Percentiles rank a stretch among this genome's conserved stretches.
These are phyloP conservation scores for Fusarium buxicola DNA, from an alignment of 2,329 filamentous ascomycete genomes.

Conservation along the genomic window DNA sequence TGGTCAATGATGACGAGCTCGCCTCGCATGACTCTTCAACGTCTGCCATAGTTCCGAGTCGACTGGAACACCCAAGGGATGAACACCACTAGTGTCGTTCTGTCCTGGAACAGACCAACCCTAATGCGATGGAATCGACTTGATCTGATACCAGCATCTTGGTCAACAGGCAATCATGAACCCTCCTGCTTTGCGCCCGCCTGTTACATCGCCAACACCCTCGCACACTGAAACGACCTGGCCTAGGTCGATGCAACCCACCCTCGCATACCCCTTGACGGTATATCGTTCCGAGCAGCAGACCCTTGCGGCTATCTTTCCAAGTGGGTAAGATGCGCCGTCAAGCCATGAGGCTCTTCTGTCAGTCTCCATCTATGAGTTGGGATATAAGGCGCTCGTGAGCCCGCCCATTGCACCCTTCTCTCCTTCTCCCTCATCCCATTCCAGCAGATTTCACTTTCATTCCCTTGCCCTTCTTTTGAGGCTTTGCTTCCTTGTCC, in stretches of 20 bases:
- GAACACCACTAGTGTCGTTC: neutral
- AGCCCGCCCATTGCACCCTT: slow-evolving; percentile 6
- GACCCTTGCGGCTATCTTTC: slow-evolving; percentile 23
- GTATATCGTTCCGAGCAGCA: slow-evolving; percentile 27
- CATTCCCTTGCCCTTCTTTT: slow-evolving; percentile 41
- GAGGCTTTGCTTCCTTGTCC: slow-evolving; percentile 43
- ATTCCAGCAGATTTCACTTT: slow-evolving; percentile 42
- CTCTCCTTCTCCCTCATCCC: slow-evolving; percentile 41
- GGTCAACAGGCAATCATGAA: neutral
- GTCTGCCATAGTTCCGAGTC: no score
- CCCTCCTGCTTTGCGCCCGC: neutral
- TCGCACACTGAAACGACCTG: slow-evolving; percentile 36
- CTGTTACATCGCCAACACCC: neutral
- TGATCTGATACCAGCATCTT: slow-evolving; percentile 13
- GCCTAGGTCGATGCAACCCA: slow-evolving; percentile 32
- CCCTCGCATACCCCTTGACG: slow-evolving; percentile 24
- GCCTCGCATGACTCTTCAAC: no score
- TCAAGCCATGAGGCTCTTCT: slow-evolving; percentile 28
- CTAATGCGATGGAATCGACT: neutral
- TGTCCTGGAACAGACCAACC: neutral
- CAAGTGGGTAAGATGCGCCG: slow-evolving; percentile 23
- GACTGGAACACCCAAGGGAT: neutral
- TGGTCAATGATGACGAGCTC: no score
- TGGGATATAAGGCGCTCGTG: slow-evolving; percentile 30
- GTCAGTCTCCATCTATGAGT: neutral